Conservation (phyloP, 106 monocot genomes). For the Posidonia australis region DNA sequence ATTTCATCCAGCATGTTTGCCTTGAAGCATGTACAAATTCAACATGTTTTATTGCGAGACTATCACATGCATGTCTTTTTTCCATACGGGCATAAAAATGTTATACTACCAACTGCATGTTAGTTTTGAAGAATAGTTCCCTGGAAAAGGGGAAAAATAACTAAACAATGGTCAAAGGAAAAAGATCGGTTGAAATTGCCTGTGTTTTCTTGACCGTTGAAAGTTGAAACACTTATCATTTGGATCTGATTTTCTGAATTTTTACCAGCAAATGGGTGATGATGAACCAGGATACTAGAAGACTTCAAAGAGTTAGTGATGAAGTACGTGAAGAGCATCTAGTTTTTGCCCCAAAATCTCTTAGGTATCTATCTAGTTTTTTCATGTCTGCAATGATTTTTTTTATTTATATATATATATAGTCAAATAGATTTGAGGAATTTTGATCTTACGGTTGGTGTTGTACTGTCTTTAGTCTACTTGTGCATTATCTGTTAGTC, state of each 20-base stretch:
- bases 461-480: neutral
- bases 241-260: constrained; percentile 1
- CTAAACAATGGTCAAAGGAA: too few relatives aligned
- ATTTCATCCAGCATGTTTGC: too few relatives aligned
- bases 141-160: too few relatives aligned
- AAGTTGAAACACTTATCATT: neutral
- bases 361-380: constrained; percentile 45
- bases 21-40: too few relatives aligned
- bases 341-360: constrained; percentile 75
- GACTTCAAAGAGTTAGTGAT: constrained; percentile 91
- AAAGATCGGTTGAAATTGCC: neutral
- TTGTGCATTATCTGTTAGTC: too few relatives aligned
- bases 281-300: constrained; percentile 98
- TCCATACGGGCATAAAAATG: too few relatives aligned
- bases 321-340: constrained; percentile 94
- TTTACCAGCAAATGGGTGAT: constrained; percentile 94
- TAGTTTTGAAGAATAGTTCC: too few relatives aligned
- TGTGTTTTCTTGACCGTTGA: neutral
- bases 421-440: neutral
- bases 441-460: neutral
- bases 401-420: neutral
- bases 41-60: too few relatives aligned
- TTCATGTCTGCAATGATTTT: neutral
- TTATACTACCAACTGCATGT: too few relatives aligned
- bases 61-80: too few relatives aligned